Evolutionary conservation across 306 rosid species (phyloP).

Genomic region (Malus sylvestris): DNA sequence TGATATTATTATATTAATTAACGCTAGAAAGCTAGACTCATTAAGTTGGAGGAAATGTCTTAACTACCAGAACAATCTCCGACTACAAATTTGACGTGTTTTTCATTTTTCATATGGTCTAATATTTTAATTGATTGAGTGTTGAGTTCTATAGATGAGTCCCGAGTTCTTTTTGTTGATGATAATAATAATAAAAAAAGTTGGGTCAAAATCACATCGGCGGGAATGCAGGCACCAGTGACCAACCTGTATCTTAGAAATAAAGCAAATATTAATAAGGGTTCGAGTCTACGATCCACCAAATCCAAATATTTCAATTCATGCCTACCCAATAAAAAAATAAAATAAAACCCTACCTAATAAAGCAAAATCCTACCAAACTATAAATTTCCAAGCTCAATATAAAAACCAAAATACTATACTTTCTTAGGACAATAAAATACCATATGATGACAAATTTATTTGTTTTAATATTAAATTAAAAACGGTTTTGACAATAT

Average conservation of each 20-base stretch:
- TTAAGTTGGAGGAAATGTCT: too few relatives aligned
- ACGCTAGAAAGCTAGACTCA: too few relatives aligned
- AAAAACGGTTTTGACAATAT: background rate
- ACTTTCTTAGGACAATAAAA: background rate
- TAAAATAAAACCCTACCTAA: background rate
- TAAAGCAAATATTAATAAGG: background rate
- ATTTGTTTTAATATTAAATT: background rate
- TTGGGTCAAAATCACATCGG: background rate
- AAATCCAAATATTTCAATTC: background rate
- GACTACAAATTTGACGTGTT: too few relatives aligned
- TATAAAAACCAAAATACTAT: too few relatives aligned
- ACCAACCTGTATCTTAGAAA: background rate
- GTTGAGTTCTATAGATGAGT: too few relatives aligned
- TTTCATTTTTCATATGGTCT: too few relatives aligned
- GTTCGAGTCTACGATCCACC: background rate
- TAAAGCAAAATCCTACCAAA: background rate
- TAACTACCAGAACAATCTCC: too few relatives aligned
- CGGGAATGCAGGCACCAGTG: background rate
- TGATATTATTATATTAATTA: too few relatives aligned
- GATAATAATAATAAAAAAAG: too few relatives aligned
- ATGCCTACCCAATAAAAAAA: background rate
- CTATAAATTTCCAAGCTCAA: background rate
- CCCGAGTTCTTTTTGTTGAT: too few relatives aligned
- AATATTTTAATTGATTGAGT: too few relatives aligned
- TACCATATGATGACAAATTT: background rate